phyloP scores from a whole-genome alignment of 1,284 basidiomycete species.

The Leccinum pachyderme region DNA sequence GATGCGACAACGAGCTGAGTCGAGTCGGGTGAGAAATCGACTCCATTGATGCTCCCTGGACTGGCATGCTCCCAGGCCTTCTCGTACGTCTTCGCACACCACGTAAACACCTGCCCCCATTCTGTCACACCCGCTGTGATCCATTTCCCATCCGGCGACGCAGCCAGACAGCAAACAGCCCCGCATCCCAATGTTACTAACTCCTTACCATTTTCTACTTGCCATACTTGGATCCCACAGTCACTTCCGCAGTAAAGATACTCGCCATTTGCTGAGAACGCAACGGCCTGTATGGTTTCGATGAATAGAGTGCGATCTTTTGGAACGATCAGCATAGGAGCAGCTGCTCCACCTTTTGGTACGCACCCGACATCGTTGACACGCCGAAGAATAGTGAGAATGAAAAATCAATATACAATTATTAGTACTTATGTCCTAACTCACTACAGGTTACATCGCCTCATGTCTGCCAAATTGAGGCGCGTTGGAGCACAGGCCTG shows the following conservation, averaged over 20 bases:
- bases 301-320: background rate
- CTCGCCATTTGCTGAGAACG: background rate
- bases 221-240: background rate
- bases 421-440: too few relatives aligned
- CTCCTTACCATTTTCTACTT: background rate
- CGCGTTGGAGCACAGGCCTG: too few relatives aligned
- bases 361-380: background rate
- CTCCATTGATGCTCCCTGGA: background rate
- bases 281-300: background rate
- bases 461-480: too few relatives aligned
- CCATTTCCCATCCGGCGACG: background rate
- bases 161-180: background rate
- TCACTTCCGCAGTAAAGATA: background rate
- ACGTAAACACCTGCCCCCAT: background rate
- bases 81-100: background rate
- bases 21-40: constrained; percentile 11
- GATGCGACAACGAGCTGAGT: background rate
- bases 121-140: background rate
- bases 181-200: background rate
- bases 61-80: background rate
- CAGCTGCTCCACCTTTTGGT: background rate
- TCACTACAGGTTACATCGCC: too few relatives aligned
- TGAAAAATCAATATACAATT: too few relatives aligned
- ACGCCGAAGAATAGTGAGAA: too few relatives aligned
- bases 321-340: background rate